Conservation (phyloP, 345 rosid species). For the Eutrema japonicum region DNA sequence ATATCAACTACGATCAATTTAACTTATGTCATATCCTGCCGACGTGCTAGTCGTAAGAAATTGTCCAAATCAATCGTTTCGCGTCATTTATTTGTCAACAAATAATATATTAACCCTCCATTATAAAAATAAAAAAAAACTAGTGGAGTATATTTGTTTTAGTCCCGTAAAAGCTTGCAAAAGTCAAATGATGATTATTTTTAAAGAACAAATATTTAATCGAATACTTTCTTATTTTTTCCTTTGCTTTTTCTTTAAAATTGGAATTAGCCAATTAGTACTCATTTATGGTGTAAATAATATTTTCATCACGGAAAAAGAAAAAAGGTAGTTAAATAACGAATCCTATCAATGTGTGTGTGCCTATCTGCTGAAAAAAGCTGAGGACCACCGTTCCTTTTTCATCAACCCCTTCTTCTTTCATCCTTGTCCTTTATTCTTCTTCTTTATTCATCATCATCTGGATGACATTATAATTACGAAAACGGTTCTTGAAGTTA, state of each 20-base stretch:
- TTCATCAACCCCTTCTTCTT: constrained; percentile 34
- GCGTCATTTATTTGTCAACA: constrained; percentile 26
- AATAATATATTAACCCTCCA: no score
- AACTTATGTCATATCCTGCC: constrained; percentile 18
- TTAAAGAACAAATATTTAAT: neutral
- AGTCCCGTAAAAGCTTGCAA: constrained; percentile 10
- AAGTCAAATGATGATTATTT: constrained; percentile 21
- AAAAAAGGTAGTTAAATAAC: constrained; percentile 21
- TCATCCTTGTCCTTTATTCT: neutral
- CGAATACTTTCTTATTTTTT: neutral
- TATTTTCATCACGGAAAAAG: neutral
- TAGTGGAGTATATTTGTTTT: neutral
- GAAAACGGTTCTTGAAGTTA: no score
- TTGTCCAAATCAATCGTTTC: constrained; percentile 22
- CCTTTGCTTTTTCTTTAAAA: constrained; percentile 6
- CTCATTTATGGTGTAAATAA: constrained; percentile 19
- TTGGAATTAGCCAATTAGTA: neutral
- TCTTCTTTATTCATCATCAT: no score
- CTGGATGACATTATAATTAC: no score
- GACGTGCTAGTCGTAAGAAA: constrained; percentile 18
- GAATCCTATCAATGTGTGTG: constrained; percentile 36
- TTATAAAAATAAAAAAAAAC: no score
- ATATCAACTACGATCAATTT: neutral
- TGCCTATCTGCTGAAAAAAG: constrained; percentile 32
- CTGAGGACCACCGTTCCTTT: constrained; percentile 39